Percentiles rank a stretch among this genome's conserved stretches.
These are phyloP conservation scores for Eucalyptus pauciflora DNA, from an alignment of 345 rosid genomes.

Conservation along the genomic window DNA sequence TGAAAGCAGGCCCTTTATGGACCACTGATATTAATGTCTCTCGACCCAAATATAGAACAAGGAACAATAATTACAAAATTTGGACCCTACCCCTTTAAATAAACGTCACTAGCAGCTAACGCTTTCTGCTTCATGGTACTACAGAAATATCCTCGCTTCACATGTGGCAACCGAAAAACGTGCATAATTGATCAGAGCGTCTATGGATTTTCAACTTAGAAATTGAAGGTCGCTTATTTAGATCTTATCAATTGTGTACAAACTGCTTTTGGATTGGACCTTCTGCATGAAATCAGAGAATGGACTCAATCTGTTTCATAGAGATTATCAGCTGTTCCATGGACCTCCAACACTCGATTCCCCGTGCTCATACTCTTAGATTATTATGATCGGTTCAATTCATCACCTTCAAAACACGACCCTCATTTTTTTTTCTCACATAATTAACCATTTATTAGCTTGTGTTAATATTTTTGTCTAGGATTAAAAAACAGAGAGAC, in stretches of 20 bases:
- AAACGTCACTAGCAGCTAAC: background rate
- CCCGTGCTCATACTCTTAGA: fast-evolving
- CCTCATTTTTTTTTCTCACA: fast-evolving
- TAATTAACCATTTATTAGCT: background rate
- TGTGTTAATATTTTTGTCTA: background rate
- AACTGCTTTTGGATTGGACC: fast-evolving
- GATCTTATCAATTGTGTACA: background rate
- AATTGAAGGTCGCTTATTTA: background rate
- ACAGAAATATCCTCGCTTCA: background rate
- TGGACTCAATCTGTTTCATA: fast-evolving
- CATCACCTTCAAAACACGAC: background rate
- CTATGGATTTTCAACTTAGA: background rate
- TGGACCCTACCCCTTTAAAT: background rate
- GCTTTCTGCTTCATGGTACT: background rate
- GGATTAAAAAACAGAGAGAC: background rate
- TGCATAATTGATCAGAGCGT: background rate
- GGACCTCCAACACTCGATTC: background rate
- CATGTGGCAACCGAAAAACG: background rate
- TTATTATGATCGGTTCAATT: background rate
- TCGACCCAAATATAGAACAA: background rate
- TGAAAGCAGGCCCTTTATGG: background rate
- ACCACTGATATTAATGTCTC: background rate
- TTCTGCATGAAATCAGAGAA: fast-evolving
- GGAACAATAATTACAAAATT: background rate
- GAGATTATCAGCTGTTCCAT: background rate